Conservation (phyloP, 2,329 filamentous ascomycete genomes). For the Pseudocercospora ulei region DNA sequence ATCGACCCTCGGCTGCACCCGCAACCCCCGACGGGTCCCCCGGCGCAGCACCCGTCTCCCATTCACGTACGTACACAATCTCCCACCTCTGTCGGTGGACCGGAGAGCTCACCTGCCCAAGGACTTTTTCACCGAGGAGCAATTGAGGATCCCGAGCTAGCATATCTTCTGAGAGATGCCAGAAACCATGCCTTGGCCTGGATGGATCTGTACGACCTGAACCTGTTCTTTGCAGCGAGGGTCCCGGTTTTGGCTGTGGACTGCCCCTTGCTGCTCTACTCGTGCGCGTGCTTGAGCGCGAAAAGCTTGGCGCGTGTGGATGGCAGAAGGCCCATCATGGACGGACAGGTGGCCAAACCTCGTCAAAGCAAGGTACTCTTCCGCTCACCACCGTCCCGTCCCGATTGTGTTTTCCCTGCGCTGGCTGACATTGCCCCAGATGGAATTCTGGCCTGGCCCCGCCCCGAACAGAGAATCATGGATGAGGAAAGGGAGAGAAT, state of each 20-base stretch:
- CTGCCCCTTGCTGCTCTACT: constrained; percentile 44
- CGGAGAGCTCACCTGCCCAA: constrained; percentile 30
- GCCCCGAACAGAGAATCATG: constrained; percentile 39
- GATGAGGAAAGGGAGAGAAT: constrained; percentile 51
- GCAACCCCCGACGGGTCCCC: constrained; percentile 17
- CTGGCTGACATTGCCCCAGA: too few relatives aligned
- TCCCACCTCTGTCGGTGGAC: constrained; percentile 23
- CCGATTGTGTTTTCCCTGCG: too few relatives aligned
- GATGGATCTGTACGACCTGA: constrained; percentile 50
- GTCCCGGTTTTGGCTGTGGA: constrained; percentile 49
- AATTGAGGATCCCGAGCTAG: constrained; percentile 34
- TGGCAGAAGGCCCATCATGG: constrained; percentile 44
- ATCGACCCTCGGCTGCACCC: constrained; percentile 30
- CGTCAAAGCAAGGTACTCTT: constrained; percentile 15
- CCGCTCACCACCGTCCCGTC: too few relatives aligned
- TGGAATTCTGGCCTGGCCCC: constrained; percentile 43
- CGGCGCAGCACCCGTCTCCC: constrained; percentile 14
- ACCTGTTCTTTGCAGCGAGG: constrained; percentile 51
- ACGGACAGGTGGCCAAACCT: constrained; percentile 36
- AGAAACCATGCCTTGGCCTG: constrained; percentile 13
- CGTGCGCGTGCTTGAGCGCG: constrained; percentile 52
- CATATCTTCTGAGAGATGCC: constrained; percentile 48
- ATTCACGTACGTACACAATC: constrained; percentile 31
- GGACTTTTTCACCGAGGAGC: constrained; percentile 22
- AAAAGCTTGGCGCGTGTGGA: constrained; percentile 51